Conservation (phyloP, 768 basidiomycete species). For the Suillus lakei region DNA sequence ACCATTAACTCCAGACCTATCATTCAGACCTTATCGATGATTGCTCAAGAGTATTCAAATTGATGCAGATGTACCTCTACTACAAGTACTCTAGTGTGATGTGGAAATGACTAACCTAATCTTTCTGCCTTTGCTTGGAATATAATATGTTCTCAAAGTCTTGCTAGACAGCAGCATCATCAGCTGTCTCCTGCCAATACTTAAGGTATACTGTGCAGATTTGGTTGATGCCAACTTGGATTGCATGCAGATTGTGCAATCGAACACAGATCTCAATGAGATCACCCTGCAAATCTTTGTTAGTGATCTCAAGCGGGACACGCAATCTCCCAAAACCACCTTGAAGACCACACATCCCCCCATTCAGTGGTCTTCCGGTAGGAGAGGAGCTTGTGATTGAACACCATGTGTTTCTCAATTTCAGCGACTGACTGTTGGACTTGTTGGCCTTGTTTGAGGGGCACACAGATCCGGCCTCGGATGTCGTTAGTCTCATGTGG, state of each 20-base stretch:
- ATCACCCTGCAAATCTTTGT: constrained; percentile 27
- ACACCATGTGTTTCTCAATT: not conserved
- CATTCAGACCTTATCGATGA: constrained; percentile 91
- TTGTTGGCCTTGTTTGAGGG: constrained; percentile 52
- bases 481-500: not conserved
- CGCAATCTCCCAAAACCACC: constrained; percentile 50
- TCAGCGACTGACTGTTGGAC: constrained; percentile 38
- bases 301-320: constrained; percentile 43
- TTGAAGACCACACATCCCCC: constrained; percentile 52
- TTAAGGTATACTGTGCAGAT: constrained; percentile 47
- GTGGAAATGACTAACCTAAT: constrained; percentile 43
- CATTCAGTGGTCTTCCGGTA: constrained; percentile 56
- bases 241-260: constrained; percentile 40
- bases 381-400: constrained; percentile 19
- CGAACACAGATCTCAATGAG: constrained; percentile 43
- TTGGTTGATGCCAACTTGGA: constrained; percentile 46
- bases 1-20: constrained; percentile 94
- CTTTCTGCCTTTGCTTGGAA: constrained; percentile 34
- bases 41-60: constrained; percentile 48
- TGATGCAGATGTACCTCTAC: no score
- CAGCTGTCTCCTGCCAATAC: constrained; percentile 37
- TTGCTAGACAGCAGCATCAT: constrained; percentile 40
- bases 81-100: constrained; percentile 20
- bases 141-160: constrained; percentile 45
- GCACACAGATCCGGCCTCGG: not conserved